Evolutionary conservation across 371 early-diverging fungal species (phyloP).

Genomic region (Syncephalastrum contaminatum): DNA sequence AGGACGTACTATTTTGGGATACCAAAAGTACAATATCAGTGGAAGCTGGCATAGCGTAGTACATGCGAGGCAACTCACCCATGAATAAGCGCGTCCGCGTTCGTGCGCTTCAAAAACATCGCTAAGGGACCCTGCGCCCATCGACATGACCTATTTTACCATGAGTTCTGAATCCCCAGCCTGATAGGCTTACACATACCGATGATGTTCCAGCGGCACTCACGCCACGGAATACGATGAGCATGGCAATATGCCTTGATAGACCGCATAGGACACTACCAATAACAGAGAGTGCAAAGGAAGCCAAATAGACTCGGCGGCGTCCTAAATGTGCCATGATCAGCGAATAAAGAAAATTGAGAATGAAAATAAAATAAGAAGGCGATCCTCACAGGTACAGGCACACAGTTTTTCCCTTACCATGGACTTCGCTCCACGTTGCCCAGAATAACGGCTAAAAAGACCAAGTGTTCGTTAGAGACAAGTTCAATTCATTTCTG

Average conservation of each 20-base stretch:
- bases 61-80: background rate
- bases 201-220: conserved; percentile 21
- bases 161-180: background rate
- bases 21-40: background rate
- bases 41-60: too few relatives aligned
- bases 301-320: conserved; percentile 22
- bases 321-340: conserved; percentile 14
- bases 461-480: background rate
- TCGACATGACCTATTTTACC: conserved; percentile 29
- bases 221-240: conserved; percentile 28
- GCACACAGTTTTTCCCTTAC: conserved; percentile 6
- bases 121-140: conserved; percentile 47
- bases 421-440: conserved; percentile 19
- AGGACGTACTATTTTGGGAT: conserved; percentile 19
- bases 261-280: conserved; percentile 30
- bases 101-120: conserved; percentile 47
- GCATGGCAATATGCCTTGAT: conserved; percentile 24
- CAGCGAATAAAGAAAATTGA: too few relatives aligned
- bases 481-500: background rate
- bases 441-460: conserved; percentile 32
- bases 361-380: too few relatives aligned
- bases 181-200: conserved; percentile 2
- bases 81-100: conserved; percentile 44
- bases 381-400: too few relatives aligned
- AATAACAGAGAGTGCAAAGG: conserved; percentile 22